phyloP scores from a whole-genome alignment of 306 rosid genomes.

The Sophora flavescens region DNA sequence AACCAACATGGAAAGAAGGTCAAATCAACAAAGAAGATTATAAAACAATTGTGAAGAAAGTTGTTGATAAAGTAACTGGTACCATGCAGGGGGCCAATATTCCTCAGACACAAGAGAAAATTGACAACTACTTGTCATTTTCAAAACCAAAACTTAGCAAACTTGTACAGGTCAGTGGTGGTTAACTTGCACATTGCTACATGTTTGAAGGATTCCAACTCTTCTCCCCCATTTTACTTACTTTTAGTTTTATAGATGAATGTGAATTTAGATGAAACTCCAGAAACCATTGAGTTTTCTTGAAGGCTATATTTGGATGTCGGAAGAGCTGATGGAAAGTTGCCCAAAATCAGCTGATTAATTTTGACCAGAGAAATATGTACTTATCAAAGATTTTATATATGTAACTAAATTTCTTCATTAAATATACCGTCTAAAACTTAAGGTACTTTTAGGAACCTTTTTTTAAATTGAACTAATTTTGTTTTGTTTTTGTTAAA shows the following conservation, averaged over 20 bases:
- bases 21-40: conserved; percentile 85
- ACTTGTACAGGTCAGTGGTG: conserved; percentile 88
- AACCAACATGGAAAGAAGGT: conserved; percentile 97
- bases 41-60: conserved; percentile 95
- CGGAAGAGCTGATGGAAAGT: conserved; percentile 18
- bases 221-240: conserved; percentile 7
- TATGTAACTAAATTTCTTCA: conserved; percentile 11
- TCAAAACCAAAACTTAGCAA: conserved; percentile 83
- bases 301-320: conserved; percentile 19
- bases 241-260: conserved; percentile 10
- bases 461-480: conserved; percentile 5
- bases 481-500: not conserved
- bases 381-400: not conserved
- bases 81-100: conserved; percentile 72
- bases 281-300: conserved; percentile 18
- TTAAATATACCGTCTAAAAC: not conserved
- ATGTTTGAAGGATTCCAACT: conserved; percentile 11
- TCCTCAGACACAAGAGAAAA: conserved; percentile 87
- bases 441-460: conserved; percentile 1
- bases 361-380: conserved; percentile 7
- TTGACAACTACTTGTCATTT: conserved; percentile 77
- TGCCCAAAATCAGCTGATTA: conserved; percentile 8
- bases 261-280: conserved; percentile 23
- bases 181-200: conserved; percentile 27
- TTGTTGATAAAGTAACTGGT: conserved; percentile 84